Evolutionary conservation across 2,329 filamentous ascomycete species (phyloP), one percentile per base, ranked within the genome.

Genomic region (Stachybotrys echinatus): DNA sequence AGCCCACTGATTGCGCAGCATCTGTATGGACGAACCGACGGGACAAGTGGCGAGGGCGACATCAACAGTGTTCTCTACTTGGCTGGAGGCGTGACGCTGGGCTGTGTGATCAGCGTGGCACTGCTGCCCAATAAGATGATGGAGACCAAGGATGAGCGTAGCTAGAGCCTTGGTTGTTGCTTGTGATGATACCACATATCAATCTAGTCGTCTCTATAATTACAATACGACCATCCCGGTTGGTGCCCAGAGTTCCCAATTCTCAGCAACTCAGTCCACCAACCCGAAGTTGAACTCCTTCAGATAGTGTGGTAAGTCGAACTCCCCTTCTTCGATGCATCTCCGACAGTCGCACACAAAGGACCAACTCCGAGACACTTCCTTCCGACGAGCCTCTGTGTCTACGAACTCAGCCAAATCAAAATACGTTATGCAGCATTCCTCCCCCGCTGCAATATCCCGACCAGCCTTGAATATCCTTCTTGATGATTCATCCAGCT

Each of bases 31-130:
- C 48, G 56, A 23, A 56, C 59, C 64, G 50, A 45, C 0, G 61
- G 54, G 1, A 50, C 52, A 1, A 51, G 64, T 44, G 63, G 60
- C 1, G 55, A 61, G 6, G 65, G 71, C 1, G 65, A 71, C 38
- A 60, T 75, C 6, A 79, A 81, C 51, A 69, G 66, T 5, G 75
- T 81, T 1, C 51, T 83, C 48, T 83, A 81, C 55, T 59, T 83
- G 20, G 80, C 80, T 6, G 79, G 79, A 4, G 75, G 76, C 2
- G 72, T 80, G 3, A 77, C 74, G 27, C 54, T 81, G 27, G 76
- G 76, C 0, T 80, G 76, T 55, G 75, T 79, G 0, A 52, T 81
- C 1, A 75, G 67, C 1, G 78, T 74, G n/a, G 67, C 72, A 3
- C 52, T 79, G 23, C 57, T 81, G 56, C 78, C 77, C 2, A 71